Base-by-base conservation (phyloP, 129 eudicot genomes). In the Apium graveolens region DNA sequence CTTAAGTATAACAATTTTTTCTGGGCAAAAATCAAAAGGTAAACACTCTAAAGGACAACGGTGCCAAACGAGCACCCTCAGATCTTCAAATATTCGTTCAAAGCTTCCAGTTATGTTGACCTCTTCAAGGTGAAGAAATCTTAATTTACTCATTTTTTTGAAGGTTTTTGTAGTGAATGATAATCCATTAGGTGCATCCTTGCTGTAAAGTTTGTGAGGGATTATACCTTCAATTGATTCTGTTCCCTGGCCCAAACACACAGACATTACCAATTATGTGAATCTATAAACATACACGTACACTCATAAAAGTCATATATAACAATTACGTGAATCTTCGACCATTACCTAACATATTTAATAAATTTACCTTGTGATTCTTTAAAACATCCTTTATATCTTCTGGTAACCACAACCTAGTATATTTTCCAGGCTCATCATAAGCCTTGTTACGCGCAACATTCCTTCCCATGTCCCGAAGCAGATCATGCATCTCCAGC, bases 101-200 rank as follows among this genome's bases (percentile, higher is more conserved):
- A 37, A 26, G 29, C 63, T 38, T 17, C 45, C 73, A 24, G 11
- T 10, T 17, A 69, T 12, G 37, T 32, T 2, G 3, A 20, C 68
- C 3, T 51, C 18, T 6, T 13, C 11, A 21, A 79, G 20, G 38
- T 70, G 1, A 31, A 79, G 81, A 34, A 79, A 20, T 32, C 76
- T 69, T 53, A 79, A 63, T 6, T 69, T 79, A 9, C 38, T 20
- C 81, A 70, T 79, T 35, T 13, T 68, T 43, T 43, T 45, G 14
- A 79, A 79, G 17, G 49, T 26, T 31, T 45, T 21, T 0, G 41
- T 60, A 9, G 16, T n/a, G 68, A 7, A 60, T 60, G 68, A 1
- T 20, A 60, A 43, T 43, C 66, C 26, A 5, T 46, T 7, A 14
- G 4, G 9, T 24, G n/a, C 11, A 43, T 11, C 46, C 46, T 0